These are phyloP conservation scores for Salix caprea DNA, from an alignment of 345 rosid genomes.

Conservation along the genomic window DNA sequence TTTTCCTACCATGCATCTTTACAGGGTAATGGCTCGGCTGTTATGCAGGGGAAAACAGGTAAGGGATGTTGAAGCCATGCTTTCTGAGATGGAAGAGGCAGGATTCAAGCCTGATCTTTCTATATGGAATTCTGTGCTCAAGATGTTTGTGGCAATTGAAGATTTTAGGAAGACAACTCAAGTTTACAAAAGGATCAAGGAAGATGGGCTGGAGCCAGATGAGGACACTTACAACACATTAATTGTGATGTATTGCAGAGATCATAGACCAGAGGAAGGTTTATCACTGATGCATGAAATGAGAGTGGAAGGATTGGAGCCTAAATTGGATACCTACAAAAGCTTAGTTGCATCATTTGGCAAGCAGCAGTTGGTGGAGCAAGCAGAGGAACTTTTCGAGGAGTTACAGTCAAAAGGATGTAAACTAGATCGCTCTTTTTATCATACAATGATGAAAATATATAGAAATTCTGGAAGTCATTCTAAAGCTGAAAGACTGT, in stretches of 20 bases:
- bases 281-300: conserved; percentile 68
- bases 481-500: conserved; percentile 66
- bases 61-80: conserved; percentile 83
- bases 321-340: conserved; percentile 79
- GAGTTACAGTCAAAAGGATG: conserved; percentile 55
- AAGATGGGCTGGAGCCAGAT: conserved; percentile 68
- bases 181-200: conserved; percentile 67
- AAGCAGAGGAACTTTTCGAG: conserved; percentile 79
- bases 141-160: conserved; percentile 64
- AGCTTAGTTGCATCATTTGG: conserved; percentile 90
- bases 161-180: conserved; percentile 68
- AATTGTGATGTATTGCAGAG: conserved; percentile 85
- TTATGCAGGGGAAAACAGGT: conserved; percentile 73
- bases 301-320: conserved; percentile 64
- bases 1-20: conserved; percentile 90
- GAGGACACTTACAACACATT: conserved; percentile 79
- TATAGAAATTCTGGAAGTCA: conserved; percentile 66
- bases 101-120: conserved; percentile 79
- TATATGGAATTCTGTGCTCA: conserved; percentile 86
- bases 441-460: conserved; percentile 89
- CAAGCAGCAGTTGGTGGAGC: conserved; percentile 58
- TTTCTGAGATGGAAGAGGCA: conserved; percentile 87
- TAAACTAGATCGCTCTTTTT: conserved; percentile 85
- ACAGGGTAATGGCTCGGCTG: conserved; percentile 68
- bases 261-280: conserved; percentile 83